Conservation (phyloP, 345 rosid genomes). For the Lepidium didymum region DNA sequence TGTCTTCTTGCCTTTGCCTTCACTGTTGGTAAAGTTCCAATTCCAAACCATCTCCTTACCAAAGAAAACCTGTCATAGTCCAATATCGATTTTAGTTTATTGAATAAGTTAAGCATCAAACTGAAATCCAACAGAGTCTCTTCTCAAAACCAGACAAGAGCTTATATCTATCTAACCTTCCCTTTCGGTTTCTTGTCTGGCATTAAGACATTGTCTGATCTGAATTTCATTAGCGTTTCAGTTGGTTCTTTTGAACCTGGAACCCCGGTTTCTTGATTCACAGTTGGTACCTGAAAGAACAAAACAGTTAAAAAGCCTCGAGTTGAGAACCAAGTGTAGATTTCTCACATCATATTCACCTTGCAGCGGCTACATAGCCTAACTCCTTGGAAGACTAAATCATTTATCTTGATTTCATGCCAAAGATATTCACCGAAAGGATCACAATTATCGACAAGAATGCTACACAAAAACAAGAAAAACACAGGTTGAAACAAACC, state of each 20-base stretch:
- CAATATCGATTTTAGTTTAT: neutral
- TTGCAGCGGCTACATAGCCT: conserved; percentile 85
- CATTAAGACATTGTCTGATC: conserved; percentile 65
- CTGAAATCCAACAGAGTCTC: neutral
- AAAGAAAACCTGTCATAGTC: too few species aligned
- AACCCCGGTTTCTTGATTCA: conserved; percentile 70
- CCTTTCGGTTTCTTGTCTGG: conserved; percentile 59
- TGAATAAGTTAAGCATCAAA: neutral
- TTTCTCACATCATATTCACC: conserved; percentile 34
- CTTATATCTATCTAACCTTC: conserved; percentile 39
- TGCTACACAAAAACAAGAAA: conserved; percentile 32
- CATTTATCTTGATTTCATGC: conserved; percentile 57
- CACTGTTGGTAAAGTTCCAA: too few species aligned
- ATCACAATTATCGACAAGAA: conserved; percentile 59
- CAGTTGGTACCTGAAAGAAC: conserved; percentile 55
- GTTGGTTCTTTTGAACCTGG: conserved; percentile 57
- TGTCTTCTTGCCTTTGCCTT: too few species aligned
- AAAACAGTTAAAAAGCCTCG: neutral
- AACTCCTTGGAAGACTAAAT: conserved; percentile 51
- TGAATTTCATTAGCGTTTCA: conserved; percentile 51
- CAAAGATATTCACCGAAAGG: conserved; percentile 89
- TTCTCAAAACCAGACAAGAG: neutral
- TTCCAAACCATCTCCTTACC: too few species aligned
- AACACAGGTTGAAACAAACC: neutral
- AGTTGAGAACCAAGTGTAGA: neutral